Percentiles rank a stretch among this genome's conserved stretches.
Conservation (phyloP, 129 eudicot genomes). For the Helianthus tuberosus region DNA sequence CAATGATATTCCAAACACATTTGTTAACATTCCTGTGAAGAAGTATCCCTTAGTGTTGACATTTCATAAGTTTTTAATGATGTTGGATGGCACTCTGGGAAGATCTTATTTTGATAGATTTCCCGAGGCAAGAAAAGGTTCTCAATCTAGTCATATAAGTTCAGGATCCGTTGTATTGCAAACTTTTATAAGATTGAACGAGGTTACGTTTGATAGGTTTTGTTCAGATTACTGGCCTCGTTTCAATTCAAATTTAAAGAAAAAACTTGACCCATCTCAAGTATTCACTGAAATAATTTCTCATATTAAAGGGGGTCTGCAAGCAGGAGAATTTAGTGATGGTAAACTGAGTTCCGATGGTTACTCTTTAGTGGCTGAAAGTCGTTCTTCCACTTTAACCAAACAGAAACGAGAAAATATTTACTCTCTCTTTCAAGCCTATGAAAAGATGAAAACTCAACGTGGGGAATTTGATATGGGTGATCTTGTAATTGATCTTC, state of each 20-base stretch:
- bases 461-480: slow-evolving; percentile 66
- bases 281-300: slow-evolving; percentile 68
- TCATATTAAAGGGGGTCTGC: slow-evolving; percentile 72
- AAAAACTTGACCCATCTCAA: slow-evolving; percentile 57
- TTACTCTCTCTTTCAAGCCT: slow-evolving; percentile 54
- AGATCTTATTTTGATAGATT: slow-evolving; percentile 66
- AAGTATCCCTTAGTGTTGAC: slow-evolving; percentile 72
- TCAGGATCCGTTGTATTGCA: slow-evolving; percentile 52
- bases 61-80: slow-evolving; percentile 67
- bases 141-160: slow-evolving; percentile 13
- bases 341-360: slow-evolving; percentile 37
- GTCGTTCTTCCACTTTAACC: slow-evolving; percentile 49
- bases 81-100: slow-evolving; percentile 73
- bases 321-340: slow-evolving; percentile 33
- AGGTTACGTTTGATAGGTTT: slow-evolving; percentile 63
- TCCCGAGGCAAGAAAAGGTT: slow-evolving; percentile 31
- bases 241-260: slow-evolving; percentile 51
- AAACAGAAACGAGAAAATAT: slow-evolving; percentile 41
- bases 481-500: slow-evolving; percentile 74
- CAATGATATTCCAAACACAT: slow-evolving; percentile 56
- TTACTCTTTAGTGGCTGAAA: slow-evolving; percentile 48
- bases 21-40: slow-evolving; percentile 40
- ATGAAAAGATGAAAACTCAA: slow-evolving; percentile 61
- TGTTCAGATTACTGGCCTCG: slow-evolving; percentile 66
- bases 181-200: slow-evolving; percentile 53